Evolutionary conservation across 495 filamentous ascomycete species (phyloP), one percentile per base, ranked within the genome.

Genomic region (Daldinia grandis): DNA sequence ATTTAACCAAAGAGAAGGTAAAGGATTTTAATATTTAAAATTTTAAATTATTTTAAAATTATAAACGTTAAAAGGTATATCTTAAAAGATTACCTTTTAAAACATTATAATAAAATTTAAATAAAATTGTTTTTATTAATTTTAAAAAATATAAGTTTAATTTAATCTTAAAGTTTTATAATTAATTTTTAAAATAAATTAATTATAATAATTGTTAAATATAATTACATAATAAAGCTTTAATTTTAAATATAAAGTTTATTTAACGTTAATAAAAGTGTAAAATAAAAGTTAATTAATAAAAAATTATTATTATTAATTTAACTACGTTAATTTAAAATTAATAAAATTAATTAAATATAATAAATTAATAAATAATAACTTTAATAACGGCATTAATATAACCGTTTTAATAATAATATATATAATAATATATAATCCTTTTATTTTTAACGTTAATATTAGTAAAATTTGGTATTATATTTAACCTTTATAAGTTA

Each of bases 341-440:
- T 44, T 44, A 44, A 44, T 35, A 44, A 44, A 44, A 44, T 44
- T 44, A 44, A 17, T 21, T n/a, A 44, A 44, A 17, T 44, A 44
- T 17, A 17, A 44, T 44, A 44, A 44, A 8, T 17, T 44, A 44
- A 44, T 44, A 44, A 44, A 17, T 44, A 44, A 19, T 44, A 17
- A 44, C 3, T 44, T 17, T 44, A 0, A 19, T 42, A 42, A 42
- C 17, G 17, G 15, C 15, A 15, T 40, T 44, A 44, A 17, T 44
- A 44, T 44, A 17, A 44, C 8, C 2, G 3, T 44, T 44, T 17
- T 44, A n/a, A 21, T 44, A 44, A 15, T 17, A 15, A 42, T 42
- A 42, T 42, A 42, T 42, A 42, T 42, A 15, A 42, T 42, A 31
- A 31, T 31, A 31, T 31, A 31, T 42, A 42, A 42, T 42, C 0